Base-by-base conservation (phyloP, 257 asterid genomes). In the Solanum paucissectum region DNA sequence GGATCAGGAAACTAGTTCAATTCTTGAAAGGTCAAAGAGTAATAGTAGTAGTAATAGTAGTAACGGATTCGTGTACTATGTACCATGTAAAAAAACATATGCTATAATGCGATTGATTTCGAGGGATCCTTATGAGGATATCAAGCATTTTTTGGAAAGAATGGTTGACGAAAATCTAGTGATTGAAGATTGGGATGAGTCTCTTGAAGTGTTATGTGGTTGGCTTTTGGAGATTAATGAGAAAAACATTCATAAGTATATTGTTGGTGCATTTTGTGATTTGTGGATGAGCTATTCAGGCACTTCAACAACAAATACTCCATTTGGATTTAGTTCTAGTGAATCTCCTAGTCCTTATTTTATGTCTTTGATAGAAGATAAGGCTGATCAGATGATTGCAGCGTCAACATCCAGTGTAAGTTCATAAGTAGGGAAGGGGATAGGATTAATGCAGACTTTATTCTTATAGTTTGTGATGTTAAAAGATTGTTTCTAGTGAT, bases 121-220 rank as follows among this genome's bases (percentile, higher is more conserved):
- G 4, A 55, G 64, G 8, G 64, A 55, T 55, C 64, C 64, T 6
- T 55, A 55, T 55, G 64, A 7, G 64, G 64, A 55, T 55, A 55
- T 93, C 89, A 84, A 93, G 86, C 90, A 66, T 0, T 93, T 95
- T 29, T 93, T 94, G 95, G 93, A 77, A 90, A 96, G 93, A 87
- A 92, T 94, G 94, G 93, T 94, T 88, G 94, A 84, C 60, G 91
- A 92, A 27, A 90, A 91, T 49, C n/a, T 27, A 49, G 92, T 88
- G 27, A 38, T 23, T 40, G 89, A 90, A 33, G 91, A 92, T 52
- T 89, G 91, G 52, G 91, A 96, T 93, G 92, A 89, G 3, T 79
- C 66, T 18, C 77, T 94, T 69, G 95, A 94, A 87, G 94, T 89
- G 23, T 18, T 55, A 88, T 94, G 14, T 73, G 58, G 88, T 66